Base-by-base conservation (phyloP, 257 asterid species). In the Striga asiatica region DNA sequence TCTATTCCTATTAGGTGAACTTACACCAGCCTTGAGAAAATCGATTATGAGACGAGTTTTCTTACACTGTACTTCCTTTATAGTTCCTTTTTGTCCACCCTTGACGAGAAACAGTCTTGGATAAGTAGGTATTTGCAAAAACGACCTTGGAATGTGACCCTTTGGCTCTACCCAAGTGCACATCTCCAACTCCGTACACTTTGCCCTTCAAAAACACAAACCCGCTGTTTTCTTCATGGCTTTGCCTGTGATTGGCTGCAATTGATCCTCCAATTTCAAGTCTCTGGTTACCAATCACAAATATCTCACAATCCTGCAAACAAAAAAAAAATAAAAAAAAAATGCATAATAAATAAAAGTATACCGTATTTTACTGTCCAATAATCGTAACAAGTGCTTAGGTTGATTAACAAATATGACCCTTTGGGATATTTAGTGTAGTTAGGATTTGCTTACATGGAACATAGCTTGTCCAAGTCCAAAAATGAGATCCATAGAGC, bases 21-120 rank as follows among this genome's bases (percentile, higher is more conserved):
- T n/a, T n/a, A n/a, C n/a, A n/a, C n/a, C n/a, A n/a, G n/a, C n/a
- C n/a, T n/a, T n/a, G n/a, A n/a, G n/a, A n/a, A n/a, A n/a, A n/a
- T n/a, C n/a, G n/a, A n/a, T n/a, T n/a, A n/a, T n/a, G n/a, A n/a
- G n/a, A n/a, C n/a, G n/a, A n/a, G n/a, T 8, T 32, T 2, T 32
- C 38, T 11, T 35, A 41, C 48, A 13, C 19, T 0, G 48, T 14
- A 14, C 20, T 16, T 6, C 48, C 48, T 41, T 13, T 27, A 28
- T 68, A 72, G 65, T 80, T 78, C 87, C 79, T 76, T 19, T 76
- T 76, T 0, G 92, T 73, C 97, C 97, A 88, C 4, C 94, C 97
- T 49, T 76, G 81, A 50, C 82, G 75, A 13, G 60, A 58, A 7
- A 88, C 73, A 38, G 79, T 70, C 65, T 41, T 76, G 3, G 97